Evolutionary conservation across 257 asterid species (phyloP).

Genomic region (Ajuga chamaepitys): DNA sequence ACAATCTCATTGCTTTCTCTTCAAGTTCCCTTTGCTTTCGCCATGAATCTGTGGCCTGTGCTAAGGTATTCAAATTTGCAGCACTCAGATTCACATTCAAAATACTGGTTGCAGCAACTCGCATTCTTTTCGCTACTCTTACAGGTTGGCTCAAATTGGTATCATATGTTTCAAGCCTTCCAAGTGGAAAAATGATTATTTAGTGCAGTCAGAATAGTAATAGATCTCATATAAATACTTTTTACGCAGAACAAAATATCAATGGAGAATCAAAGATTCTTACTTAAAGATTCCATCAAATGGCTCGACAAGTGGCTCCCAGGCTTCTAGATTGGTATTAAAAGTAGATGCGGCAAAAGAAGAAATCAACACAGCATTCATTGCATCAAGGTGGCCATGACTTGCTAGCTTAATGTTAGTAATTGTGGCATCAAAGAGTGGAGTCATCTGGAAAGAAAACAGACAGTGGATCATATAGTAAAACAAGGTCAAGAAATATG

Average conservation of each 20-base stretch:
- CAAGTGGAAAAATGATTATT: conserved; percentile 21
- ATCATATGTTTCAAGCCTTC: conserved; percentile 91
- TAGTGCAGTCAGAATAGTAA: conserved; percentile 14
- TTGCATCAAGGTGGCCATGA: conserved; percentile 81
- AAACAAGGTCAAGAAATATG: conserved; percentile 10
- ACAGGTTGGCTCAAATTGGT: conserved; percentile 47
- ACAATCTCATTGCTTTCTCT: conserved; percentile 66
- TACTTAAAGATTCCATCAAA: conserved; percentile 97
- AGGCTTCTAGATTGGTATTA: conserved; percentile 82
- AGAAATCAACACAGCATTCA: conserved; percentile 86
- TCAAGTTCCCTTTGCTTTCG: conserved; percentile 86
- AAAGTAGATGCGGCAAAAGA: conserved; percentile 93
- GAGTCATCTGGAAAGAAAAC: conserved; percentile 67
- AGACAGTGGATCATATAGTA: conserved; percentile 13
- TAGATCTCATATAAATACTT: neutral
- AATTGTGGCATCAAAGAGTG: conserved; percentile 91
- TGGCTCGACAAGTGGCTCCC: conserved; percentile 99
- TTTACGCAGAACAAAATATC: neutral
- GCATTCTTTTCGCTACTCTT: conserved; percentile 70
- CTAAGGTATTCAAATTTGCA: conserved; percentile 73
- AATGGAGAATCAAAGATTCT: conserved; percentile 14
- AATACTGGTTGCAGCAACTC: conserved; percentile 79
- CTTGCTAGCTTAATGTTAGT: conserved; percentile 93
- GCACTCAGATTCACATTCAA: conserved; percentile 81
- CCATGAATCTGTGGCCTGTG: conserved; percentile 80